Base-by-base conservation (phyloP, 352 stramenopile species). In the Pythium graminicola region DNA sequence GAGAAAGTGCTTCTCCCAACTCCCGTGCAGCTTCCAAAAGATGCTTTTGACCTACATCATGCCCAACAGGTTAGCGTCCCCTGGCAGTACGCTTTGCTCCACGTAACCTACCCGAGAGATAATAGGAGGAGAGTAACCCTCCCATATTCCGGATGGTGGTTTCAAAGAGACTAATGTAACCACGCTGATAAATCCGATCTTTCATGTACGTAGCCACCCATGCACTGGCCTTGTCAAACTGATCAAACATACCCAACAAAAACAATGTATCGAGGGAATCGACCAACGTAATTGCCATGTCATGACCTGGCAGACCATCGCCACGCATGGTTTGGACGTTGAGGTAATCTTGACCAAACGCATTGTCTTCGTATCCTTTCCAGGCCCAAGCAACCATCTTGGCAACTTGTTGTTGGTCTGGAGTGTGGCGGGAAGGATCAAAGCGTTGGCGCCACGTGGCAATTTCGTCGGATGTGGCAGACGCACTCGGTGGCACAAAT, bases 211-310 rank as follows among this genome's bases (percentile, higher is more conserved):
- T 58, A 5, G 62, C 70, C 31, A 88, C 62, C 81, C 81, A 92
- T 24, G 80, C 54, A 20, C 69, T 85, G 0, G 81, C 81, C 6
- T 62, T 55, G 51, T 89, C 73, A 46, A 89, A 92, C 57, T 89
- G 74, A 5, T 86, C 78, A 47, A 88, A 85, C 67, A 92, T 77
- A 17, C 81, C 81, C 32, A 86, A 54, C 22, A 92, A 26, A 40
- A 81, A 89, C 2, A 92, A 64, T 44, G 81, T 89, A 48, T 92
- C 81, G 24, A 92, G 65, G 36, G 81, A 81, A 44, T 92, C 78
- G 16, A 89, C 76, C 20, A 92, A 68, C 23, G 80, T 89, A 48
- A 89, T 72, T 8, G 80, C 80, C 72, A 89, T 84, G 57, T 91
- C 80, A 58, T 86, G 77, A 27, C 64, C 62, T 1, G 69, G 69